Conservation (phyloP, 306 rosid species). For the Elaeagnus macrophylla region DNA sequence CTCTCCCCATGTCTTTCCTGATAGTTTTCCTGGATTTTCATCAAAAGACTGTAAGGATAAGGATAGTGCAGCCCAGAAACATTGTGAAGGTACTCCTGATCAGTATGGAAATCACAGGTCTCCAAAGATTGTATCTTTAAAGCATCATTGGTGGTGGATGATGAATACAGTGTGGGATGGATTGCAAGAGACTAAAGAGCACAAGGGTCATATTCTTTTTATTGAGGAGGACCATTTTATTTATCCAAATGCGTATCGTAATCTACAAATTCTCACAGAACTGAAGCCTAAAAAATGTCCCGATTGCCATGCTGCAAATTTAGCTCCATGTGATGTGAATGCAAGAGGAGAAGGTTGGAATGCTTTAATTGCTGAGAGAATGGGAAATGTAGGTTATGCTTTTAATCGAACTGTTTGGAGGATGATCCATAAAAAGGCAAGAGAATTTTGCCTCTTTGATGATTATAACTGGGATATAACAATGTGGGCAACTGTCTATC, state of each 20-base stretch:
- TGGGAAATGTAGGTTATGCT: conserved; percentile 91
- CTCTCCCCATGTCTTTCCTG: conserved; percentile 70
- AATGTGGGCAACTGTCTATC: conserved; percentile 97
- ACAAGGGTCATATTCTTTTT: conserved; percentile 71
- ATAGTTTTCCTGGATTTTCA: conserved; percentile 75
- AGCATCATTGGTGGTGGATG: conserved; percentile 99
- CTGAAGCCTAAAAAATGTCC: conserved; percentile 71
- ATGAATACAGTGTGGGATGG: conserved; percentile 96
- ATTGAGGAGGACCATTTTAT: conserved; percentile 91
- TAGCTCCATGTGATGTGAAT: conserved; percentile 95
- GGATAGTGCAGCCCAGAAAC: conserved; percentile 29
- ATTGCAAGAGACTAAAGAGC: conserved; percentile 53
- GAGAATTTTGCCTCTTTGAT: conserved; percentile 72
- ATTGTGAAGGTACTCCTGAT: conserved; percentile 69
- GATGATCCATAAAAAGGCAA: conserved; percentile 73
- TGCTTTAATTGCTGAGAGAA: conserved; percentile 71
- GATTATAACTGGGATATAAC: conserved; percentile 98
- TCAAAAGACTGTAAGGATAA: conserved; percentile 56
- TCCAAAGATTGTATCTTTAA: conserved; percentile 78
- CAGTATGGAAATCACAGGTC: conserved; percentile 84
- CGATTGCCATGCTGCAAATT: conserved; percentile 81
- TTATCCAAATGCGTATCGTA: conserved; percentile 84
- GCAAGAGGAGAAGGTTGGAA: conserved; percentile 76
- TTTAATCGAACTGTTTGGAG: conserved; percentile 79
- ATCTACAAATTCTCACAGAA: conserved; percentile 49